A percentile compares a stretch with the other conserved stretches of the same genome.
phyloP scores from a whole-genome alignment of 164 flowering plant species.

The Chloranthus sessilifolius region DNA sequence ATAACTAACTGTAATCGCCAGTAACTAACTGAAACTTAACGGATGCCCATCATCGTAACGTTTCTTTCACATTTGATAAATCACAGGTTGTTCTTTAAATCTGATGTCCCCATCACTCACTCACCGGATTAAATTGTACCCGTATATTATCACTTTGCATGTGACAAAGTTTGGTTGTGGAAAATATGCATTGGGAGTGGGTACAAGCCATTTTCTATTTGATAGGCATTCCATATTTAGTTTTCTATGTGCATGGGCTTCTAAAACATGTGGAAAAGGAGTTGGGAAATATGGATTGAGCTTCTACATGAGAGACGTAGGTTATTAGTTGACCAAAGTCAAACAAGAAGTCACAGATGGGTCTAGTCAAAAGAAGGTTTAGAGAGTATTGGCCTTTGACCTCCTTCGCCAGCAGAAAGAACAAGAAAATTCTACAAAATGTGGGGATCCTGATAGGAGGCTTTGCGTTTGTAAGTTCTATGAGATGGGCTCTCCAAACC shows the following conservation, averaged over 20 bases:
- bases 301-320: conserved; percentile 3
- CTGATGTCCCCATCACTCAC: too few species aligned
- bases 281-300: neutral
- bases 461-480: conserved; percentile 13
- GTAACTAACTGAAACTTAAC: too few species aligned
- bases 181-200: conserved; percentile 33
- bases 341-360: neutral
- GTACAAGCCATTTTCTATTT: conserved; percentile 29
- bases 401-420: neutral
- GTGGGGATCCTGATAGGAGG: neutral
- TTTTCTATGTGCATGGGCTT: conserved; percentile 10
- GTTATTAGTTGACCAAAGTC: neutral
- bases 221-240: conserved; percentile 1
- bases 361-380: neutral
- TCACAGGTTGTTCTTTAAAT: too few species aligned
- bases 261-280: neutral
- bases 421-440: neutral
- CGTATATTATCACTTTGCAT: too few species aligned
- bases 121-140: too few species aligned
- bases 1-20: too few species aligned
- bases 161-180: conserved; percentile 42
- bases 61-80: too few species aligned
- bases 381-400: neutral
- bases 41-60: too few species aligned
- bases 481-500: conserved; percentile 2